These are phyloP conservation scores for Globisporangium takayamanum DNA, from an alignment of 352 stramenopile genomes.

Conservation along the genomic window DNA sequence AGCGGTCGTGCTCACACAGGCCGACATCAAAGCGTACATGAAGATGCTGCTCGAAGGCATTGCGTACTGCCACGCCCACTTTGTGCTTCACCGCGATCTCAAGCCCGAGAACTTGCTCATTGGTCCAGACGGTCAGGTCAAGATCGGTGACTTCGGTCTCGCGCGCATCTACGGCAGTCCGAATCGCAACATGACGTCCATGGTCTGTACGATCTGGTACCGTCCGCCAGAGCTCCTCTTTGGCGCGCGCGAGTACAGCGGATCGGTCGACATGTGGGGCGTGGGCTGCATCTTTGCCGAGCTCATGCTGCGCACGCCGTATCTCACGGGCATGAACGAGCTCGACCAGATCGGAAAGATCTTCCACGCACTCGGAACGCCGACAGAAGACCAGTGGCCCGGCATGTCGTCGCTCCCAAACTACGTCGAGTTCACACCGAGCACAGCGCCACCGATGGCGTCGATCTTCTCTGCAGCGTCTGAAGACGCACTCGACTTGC, in stretches of 20 bases:
- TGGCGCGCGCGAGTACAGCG: slow-evolving; percentile 77
- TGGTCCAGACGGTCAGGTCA: slow-evolving; percentile 68
- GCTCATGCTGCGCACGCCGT: slow-evolving; percentile 77
- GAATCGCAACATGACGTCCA: slow-evolving; percentile 86
- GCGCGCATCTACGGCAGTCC: slow-evolving; percentile 77
- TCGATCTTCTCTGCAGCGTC: slow-evolving; percentile 71
- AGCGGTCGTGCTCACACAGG: slow-evolving; percentile 71
- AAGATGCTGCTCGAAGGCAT: slow-evolving; percentile 77
- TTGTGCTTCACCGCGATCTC: slow-evolving; percentile 81
- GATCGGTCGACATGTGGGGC: slow-evolving; percentile 85
- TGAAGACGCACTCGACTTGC: slow-evolving; percentile 70
- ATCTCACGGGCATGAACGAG: slow-evolving; percentile 78
- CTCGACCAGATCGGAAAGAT: slow-evolving; percentile 85
- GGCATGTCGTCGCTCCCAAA: slow-evolving; percentile 66
- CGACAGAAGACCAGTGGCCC: slow-evolving; percentile 73
- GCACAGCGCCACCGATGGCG: slow-evolving; percentile 46
- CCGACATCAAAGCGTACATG: slow-evolving; percentile 87
- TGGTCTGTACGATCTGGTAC: slow-evolving; percentile 89
- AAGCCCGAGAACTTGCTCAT: slow-evolving; percentile 88
- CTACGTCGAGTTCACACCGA: slow-evolving; percentile 77
- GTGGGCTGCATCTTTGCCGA: slow-evolving; percentile 86
- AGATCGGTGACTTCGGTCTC: slow-evolving; percentile 87
- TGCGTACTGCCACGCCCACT: slow-evolving; percentile 78
- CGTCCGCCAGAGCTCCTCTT: slow-evolving; percentile 85
- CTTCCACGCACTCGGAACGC: slow-evolving; percentile 81